A percentile compares a stretch with the other conserved stretches of the same genome.
Conservation (phyloP, 75 land plant species). For the Pinus albicaulis region DNA sequence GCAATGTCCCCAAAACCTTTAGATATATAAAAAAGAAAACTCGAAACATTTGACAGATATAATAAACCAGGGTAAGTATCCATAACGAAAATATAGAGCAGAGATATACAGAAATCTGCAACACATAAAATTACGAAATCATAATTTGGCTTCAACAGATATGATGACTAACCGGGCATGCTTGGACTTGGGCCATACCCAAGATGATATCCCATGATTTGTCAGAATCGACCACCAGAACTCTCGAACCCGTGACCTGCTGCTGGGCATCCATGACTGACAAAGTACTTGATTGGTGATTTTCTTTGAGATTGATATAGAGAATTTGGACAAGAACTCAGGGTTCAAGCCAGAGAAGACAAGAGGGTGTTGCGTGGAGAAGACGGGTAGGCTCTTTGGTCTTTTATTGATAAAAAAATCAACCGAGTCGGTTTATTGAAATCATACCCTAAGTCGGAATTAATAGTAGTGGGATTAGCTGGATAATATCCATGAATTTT, state of each 20-base stretch:
- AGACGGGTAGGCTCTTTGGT: too few species aligned
- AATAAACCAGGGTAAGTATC: background rate
- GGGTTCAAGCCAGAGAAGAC: too few species aligned
- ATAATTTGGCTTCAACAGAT: too few species aligned
- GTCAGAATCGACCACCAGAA: slow-evolving; percentile 39
- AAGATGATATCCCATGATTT: slow-evolving; percentile 39
- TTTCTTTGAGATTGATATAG: too few species aligned
- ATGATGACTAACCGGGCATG: slow-evolving; percentile 31
- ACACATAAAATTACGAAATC: too few species aligned
- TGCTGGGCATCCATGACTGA: background rate
- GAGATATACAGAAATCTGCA: slow-evolving; percentile 7
- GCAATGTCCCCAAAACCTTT: background rate
- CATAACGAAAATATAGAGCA: background rate
- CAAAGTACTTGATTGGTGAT: too few species aligned
- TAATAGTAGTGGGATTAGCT: too few species aligned
- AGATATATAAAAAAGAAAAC: background rate
- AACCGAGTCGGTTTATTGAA: too few species aligned
- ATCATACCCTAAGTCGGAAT: too few species aligned
- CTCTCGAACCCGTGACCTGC: slow-evolving; percentile 23
- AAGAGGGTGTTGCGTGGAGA: too few species aligned
- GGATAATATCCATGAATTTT: too few species aligned
- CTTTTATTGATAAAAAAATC: background rate
- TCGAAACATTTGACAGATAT: background rate
- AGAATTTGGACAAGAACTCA: too few species aligned
- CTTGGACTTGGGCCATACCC: slow-evolving; percentile 29